Evolutionary conservation across 2,329 filamentous ascomycete species (phyloP), one percentile per base, ranked within the genome.

Genomic region (Stenocarpella maydis): DNA sequence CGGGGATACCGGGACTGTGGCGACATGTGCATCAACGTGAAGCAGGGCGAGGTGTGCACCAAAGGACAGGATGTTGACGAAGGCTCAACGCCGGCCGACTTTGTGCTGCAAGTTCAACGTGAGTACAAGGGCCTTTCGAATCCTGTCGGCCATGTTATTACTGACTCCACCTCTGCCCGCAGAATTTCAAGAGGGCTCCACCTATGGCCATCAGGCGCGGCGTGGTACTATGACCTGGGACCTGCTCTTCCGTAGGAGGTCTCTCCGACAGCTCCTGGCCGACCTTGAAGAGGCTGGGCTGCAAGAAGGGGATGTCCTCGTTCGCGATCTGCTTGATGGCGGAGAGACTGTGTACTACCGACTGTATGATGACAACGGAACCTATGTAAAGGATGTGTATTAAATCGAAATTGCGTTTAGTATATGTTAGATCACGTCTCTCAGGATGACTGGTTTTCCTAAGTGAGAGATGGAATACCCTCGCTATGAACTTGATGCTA

Each of bases 321-420:
- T 65, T 37, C 67, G 67, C 12, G 58, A 69, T 39, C 14, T 69
- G 15, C 34, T 50, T 45, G 39, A 65, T n/a, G 47, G 58, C 2
- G 67, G 58, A 17, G 49, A 69, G 28, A 65, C 49, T 2, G 47
- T 63, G 2, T 34, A 69, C 49, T 65, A 49, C n/a, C 26, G 45
- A 4, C n/a, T 69, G 4, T 49, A 39, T 50, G 28, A 65, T 15
- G 50, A 41, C 14, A 17, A 43, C 4, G 58, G 58, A 0, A 17
- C 1, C 0, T 19, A 47, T 17, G 37, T 54, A 19, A 45, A 9
- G 34, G 4, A 31, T 24, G 5, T 19, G 15, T 28, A 31, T 12
- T 31, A 58, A 8, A 17, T n/a, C 15, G 9, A 2, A n/a, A 6
- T 3, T 24, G 45, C 9, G 12, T 49, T 34, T 34, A 9, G 4